Conservation (phyloP, 2,329 filamentous ascomycete genomes). For the Neobulgaria alba region DNA sequence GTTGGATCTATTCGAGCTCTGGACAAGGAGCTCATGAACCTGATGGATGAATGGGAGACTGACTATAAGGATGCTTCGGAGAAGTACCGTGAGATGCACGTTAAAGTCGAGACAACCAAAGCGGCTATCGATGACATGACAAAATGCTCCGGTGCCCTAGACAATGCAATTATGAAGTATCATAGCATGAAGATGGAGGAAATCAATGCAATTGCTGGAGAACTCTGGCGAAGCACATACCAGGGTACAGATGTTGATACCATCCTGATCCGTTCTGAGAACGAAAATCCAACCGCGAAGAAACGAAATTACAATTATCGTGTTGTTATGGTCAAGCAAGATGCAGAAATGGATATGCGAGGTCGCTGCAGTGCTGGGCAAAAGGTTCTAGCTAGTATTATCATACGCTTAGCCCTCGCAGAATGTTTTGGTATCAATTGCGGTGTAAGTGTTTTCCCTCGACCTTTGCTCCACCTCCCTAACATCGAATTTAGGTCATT, state of each 20-base stretch:
- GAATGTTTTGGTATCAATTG: constrained; percentile 96
- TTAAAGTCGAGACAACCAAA: constrained; percentile 85
- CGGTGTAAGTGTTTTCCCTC: constrained; percentile 39
- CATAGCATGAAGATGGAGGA: constrained; percentile 97
- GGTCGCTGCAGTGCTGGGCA: constrained; percentile 94
- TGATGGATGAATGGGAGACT: constrained; percentile 72
- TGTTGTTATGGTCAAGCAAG: constrained; percentile 94
- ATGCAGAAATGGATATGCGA: constrained; percentile 98
- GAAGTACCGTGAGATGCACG: constrained; percentile 79
- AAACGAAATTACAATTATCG: constrained; percentile 94
- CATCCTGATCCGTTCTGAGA: constrained; percentile 89
- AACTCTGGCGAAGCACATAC: constrained; percentile 96
- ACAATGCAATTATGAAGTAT: constrained; percentile 96
- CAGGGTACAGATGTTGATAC: constrained; percentile 96
- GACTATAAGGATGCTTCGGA: constrained; percentile 77
- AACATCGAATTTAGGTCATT: constrained; percentile 49
- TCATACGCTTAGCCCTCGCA: constrained; percentile 90
- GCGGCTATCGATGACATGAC: constrained; percentile 85
- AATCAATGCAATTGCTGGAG: constrained; percentile 88
- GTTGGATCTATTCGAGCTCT: constrained; percentile 76
- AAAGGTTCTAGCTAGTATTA: constrained; percentile 92
- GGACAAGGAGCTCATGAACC: constrained; percentile 65
- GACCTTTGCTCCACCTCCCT: constrained; percentile 3
- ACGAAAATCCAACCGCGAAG: constrained; percentile 49
- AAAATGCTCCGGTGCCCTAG: constrained; percentile 73